Evolutionary conservation across 306 rosid species (phyloP).

Genomic region (Inga oerstediana): DNA sequence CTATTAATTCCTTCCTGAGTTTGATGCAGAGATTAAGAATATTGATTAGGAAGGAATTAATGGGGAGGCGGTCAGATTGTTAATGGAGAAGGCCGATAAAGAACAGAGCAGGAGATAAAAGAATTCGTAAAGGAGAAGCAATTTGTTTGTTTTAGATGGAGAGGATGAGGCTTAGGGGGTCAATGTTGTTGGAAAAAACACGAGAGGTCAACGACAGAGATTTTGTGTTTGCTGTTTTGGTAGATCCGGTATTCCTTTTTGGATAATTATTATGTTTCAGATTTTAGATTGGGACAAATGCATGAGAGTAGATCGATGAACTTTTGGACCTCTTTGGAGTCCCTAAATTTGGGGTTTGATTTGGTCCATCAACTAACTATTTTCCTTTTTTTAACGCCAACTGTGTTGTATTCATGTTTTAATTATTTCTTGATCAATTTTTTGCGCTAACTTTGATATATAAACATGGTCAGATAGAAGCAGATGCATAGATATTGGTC

Average conservation of each 20-base stretch:
- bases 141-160: slow-evolving; percentile 2
- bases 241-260: neutral
- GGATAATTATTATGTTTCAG: neutral
- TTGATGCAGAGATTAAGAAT: neutral
- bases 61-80: neutral
- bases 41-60: neutral
- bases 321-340: neutral
- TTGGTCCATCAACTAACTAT: slow-evolving; percentile 36
- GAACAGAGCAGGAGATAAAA: neutral
- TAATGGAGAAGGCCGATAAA: slow-evolving; percentile 10
- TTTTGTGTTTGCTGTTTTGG: neutral
- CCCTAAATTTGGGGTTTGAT: slow-evolving; percentile 32
- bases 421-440: neutral
- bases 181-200: neutral
- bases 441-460: neutral
- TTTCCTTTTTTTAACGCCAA: neutral
- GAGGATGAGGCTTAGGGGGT: neutral
- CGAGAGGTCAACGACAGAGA: neutral
- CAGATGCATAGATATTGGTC: neutral
- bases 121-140: neutral
- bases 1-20: slow-evolving; percentile 24
- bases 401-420: neutral
- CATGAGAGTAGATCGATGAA: neutral
- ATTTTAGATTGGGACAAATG: slow-evolving; percentile 18
- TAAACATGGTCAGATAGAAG: slow-evolving; percentile 3